Base-by-base conservation (phyloP, 352 stramenopile genomes). In the Phytophthora pluvialis region DNA sequence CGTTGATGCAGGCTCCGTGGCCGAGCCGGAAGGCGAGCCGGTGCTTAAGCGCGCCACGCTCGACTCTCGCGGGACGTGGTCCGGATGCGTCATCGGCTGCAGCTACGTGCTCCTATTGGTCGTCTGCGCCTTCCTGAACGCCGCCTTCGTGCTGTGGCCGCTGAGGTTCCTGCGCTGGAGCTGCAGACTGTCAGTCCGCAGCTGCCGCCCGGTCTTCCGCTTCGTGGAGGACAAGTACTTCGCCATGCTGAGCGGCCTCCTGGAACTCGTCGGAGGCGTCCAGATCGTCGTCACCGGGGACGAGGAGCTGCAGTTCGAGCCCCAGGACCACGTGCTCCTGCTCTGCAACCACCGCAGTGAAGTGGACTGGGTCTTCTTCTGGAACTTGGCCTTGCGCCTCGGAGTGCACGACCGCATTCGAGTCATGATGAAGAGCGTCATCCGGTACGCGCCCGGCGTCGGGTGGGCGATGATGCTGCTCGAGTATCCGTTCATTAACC, bases 351-450 rank as follows among this genome's bases (percentile, higher is more conserved):
- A 93, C 57, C 83, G 86, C 38, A 92, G 78, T 3, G 86, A 93
- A 66, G 77, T 93, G 50, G 84, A 95, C 70, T 92, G 86, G 84
- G 64, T 95, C 47, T 91, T 93, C 67, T 89, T 91, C 50, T 93
- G 84, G 84, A 91, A 83, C 60, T 44, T 93, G 18, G 73, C 81
- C 13, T 51, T 92, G 35, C 75, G 83, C 18, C 83, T 93, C 35
- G 63, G 75, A 18, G 80, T 75, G 51, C 86, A 95, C 53, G 83
- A 89, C 40, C 76, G 83, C 28, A 80, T 95, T 29, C 83, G 83
- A 16, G 77, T 92, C 28, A 93, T 93, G 83, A 83, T 93, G 72
- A 93, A 93, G 60, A 75, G 84, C 11, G 55, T 80, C 9, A 86
- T 93, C 29, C 82, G 81, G 35, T 78, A 73, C 33, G 71, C 85